Base-by-base conservation (phyloP, 495 filamentous ascomycete species). In the Xylaria flabelliformis region DNA sequence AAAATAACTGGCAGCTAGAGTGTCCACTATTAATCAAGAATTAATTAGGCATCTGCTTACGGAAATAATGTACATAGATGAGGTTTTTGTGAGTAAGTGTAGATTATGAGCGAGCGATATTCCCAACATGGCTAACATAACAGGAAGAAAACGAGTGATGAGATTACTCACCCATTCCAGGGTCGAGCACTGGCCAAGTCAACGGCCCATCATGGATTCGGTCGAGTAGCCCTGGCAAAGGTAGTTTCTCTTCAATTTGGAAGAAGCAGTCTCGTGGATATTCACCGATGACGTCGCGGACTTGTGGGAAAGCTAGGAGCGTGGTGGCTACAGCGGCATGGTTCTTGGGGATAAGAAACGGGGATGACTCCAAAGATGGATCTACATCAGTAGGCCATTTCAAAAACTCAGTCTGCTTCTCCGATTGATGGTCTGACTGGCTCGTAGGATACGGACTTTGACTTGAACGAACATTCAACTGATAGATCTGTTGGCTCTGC, bases 251-350 rank as follows among this genome's bases (percentile, higher is more conserved):
- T 69, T 80, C 78, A 29, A 79, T 69, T n/a, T 77, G 72, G 39
- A 78, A 77, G 69, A 80, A 80, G 61, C 74, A 78, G 50, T 79
- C 75, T 39, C 72, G 77, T 5, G 78, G 77, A 36, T 79, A 80
- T 32, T 79, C 78, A 12, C 78, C 78, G 15, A 80, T 46, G 19
- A 75, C 48, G 55, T 77, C 74, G 58, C 77, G 77, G 26, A 79
- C 74, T 58, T 64, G 69, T n/a, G 78, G 78, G 19, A 74, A 72
- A 17, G 75, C 69, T n/a, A 80, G 74, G 9, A 80, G 75, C 8
- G 78, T 74, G 51, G 67, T 76, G 7, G 77, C 74, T 39, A 79
- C 70, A 42, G 77, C 77, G 46, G 75, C 77, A 66, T 80, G 78
- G 32, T 74, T 74, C 62, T 75, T 75, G 0, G 78, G 78, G 46